Evolutionary conservation across 140 eudicot genomes (phyloP).

Genomic region (Senecio squalidus): DNA sequence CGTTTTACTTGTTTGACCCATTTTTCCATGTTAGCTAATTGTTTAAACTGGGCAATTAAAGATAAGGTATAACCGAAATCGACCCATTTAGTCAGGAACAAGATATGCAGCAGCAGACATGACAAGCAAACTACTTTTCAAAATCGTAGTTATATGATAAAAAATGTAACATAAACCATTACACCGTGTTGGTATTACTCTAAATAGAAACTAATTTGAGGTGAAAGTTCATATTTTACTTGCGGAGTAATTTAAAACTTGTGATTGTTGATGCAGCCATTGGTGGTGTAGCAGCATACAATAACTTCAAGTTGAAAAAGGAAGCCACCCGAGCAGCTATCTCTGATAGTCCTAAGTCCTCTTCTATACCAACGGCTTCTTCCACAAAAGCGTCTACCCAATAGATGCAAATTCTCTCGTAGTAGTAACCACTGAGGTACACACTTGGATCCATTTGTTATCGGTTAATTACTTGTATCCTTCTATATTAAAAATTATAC

Average conservation of each 20-base stretch:
- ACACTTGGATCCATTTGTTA: too few species aligned
- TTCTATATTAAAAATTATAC: neutral
- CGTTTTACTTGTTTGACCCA: too few species aligned
- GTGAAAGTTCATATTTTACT: too few species aligned
- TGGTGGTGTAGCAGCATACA: constrained; percentile 91
- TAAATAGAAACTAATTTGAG: neutral
- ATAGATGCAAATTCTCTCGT: constrained; percentile 25
- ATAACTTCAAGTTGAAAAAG: constrained; percentile 76
- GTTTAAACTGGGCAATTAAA: too few species aligned
- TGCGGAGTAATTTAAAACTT: too few species aligned
- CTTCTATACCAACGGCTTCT: constrained; percentile 40
- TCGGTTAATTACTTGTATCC: constrained; percentile 14
- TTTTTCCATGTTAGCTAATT: too few species aligned
- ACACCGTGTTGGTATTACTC: neutral
- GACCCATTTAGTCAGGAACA: too few species aligned
- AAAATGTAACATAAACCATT: too few species aligned
- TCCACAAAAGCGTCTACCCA: constrained; percentile 23
- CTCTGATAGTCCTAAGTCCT: constrained; percentile 29
- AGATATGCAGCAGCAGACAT: too few species aligned
- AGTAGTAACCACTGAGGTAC: neutral
- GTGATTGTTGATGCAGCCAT: constrained; percentile 66
- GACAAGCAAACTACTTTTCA: neutral
- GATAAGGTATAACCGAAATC: too few species aligned
- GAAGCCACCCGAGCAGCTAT: constrained; percentile 44
- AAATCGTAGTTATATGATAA: too few species aligned